A percentile compares a stretch with the other conserved stretches of the same genome.
These are phyloP conservation scores for Diplotaxis tenuifolia DNA, from an alignment of 345 rosid genomes.

Conservation along the genomic window DNA sequence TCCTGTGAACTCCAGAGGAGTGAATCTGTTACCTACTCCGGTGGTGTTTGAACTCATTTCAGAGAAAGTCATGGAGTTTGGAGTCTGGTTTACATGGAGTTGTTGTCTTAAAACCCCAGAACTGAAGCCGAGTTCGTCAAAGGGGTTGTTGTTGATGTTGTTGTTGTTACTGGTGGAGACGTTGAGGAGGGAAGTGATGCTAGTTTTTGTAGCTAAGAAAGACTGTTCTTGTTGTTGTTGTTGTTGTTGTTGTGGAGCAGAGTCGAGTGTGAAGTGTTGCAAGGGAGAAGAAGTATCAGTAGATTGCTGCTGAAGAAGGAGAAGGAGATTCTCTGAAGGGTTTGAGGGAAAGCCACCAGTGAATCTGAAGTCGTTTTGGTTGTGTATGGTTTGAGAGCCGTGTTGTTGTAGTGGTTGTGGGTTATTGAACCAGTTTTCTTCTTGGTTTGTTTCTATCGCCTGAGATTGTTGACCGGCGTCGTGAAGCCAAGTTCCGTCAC, in stretches of 20 bases:
- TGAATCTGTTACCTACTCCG: constrained; percentile 18
- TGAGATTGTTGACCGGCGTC: constrained; percentile 7
- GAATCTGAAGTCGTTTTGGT: constrained; percentile 47
- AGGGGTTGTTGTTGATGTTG: constrained; percentile 40
- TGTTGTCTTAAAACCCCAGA: constrained; percentile 43
- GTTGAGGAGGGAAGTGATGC: constrained; percentile 45
- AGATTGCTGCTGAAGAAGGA: constrained; percentile 44
- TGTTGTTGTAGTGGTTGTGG: constrained; percentile 16
- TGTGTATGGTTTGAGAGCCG: constrained; percentile 30
- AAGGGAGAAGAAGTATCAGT: constrained; percentile 62
- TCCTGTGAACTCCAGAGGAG: constrained; percentile 41
- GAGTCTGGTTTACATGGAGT: constrained; percentile 42
- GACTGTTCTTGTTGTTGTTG: constrained; percentile 35
- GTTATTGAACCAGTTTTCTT: constrained; percentile 52
- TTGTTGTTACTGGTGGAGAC: constrained; percentile 25
- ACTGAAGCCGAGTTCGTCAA: constrained; percentile 55
- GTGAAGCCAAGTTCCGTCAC: constrained; percentile 60
- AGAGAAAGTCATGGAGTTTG: constrained; percentile 42
- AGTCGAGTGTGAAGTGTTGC: constrained; percentile 51
- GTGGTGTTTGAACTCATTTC: constrained; percentile 31
- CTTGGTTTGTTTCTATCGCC: constrained; percentile 47
- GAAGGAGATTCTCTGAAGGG: constrained; percentile 43
- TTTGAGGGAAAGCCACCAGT: constrained; percentile 34
- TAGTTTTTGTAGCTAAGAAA: constrained; percentile 47
- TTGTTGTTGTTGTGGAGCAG: constrained; percentile 36